Conservation (phyloP, 352 stramenopile genomes). For the Globisporangium abappressorium region DNA sequence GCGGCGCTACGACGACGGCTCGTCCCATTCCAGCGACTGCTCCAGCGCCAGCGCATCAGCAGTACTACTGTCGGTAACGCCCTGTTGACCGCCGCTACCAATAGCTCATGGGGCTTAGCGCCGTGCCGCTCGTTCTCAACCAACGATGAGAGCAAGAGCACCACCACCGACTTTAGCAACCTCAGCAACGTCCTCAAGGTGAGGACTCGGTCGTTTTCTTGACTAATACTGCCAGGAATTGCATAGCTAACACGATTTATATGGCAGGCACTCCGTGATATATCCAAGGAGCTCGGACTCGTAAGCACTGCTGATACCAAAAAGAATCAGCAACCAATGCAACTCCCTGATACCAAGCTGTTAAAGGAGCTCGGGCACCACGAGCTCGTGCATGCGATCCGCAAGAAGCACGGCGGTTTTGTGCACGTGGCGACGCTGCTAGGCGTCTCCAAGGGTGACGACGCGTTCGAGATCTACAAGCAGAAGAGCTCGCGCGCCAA, state of each 20-base stretch:
- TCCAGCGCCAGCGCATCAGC: background rate
- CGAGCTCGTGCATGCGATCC: slow-evolving; percentile 65
- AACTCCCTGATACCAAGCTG: slow-evolving; percentile 63
- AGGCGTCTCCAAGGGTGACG: slow-evolving; percentile 31
- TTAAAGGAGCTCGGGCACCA: slow-evolving; percentile 68
- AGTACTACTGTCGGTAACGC: background rate
- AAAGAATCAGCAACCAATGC: background rate
- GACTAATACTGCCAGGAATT: background rate
- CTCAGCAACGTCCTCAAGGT: slow-evolving; percentile 69
- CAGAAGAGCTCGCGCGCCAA: slow-evolving; percentile 62
- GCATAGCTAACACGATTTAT: background rate
- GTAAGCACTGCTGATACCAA: slow-evolving; percentile 9
- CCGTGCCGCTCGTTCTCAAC: slow-evolving; percentile 1
- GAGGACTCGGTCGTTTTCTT: background rate
- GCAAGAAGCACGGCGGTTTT: slow-evolving; percentile 81
- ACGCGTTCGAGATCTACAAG: slow-evolving; percentile 62
- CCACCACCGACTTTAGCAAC: slow-evolving; percentile 43
- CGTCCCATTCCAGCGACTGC: slow-evolving; percentile 7
- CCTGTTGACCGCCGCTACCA: background rate
- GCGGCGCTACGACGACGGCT: slow-evolving; percentile 24
- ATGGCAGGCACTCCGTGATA: slow-evolving; percentile 55
- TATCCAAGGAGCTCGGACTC: slow-evolving; percentile 46
- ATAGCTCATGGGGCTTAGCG: background rate
- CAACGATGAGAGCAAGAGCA: background rate
- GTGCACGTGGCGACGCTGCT: slow-evolving; percentile 58